phyloP scores from a whole-genome alignment of 2,329 filamentous ascomycete genomes.

The Fusarium napiforme region DNA sequence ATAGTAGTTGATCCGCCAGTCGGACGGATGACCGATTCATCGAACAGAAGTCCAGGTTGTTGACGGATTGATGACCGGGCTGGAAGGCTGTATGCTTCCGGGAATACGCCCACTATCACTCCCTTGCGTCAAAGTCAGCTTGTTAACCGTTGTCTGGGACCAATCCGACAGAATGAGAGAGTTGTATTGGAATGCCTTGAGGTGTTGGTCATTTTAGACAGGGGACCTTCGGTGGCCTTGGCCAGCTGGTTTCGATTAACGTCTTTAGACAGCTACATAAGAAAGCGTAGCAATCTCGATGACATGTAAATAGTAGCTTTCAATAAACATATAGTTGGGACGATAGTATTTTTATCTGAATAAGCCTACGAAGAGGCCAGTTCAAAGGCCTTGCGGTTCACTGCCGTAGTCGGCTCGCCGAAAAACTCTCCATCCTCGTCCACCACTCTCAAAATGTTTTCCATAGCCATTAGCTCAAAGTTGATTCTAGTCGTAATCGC shows the following conservation, averaged over 20 bases:
- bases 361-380: background rate
- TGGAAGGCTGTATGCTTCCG: background rate
- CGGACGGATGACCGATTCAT: background rate
- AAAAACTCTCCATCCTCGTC: conserved; percentile 31
- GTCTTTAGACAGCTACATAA: too few relatives aligned
- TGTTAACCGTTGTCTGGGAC: fast-evolving
- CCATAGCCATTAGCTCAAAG: conserved; percentile 48
- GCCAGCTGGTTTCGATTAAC: fast-evolving
- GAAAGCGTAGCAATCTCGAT: fast-evolving
- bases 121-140: background rate
- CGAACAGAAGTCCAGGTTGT: background rate
- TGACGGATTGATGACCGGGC: background rate
- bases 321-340: fast-evolving
- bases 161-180: fast-evolving
- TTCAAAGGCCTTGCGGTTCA: conserved; percentile 16
- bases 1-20: background rate
- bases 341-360: background rate
- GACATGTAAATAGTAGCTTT: fast-evolving
- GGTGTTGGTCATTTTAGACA: fast-evolving
- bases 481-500: conserved; percentile 53
- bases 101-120: background rate
- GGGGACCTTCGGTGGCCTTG: fast-evolving
- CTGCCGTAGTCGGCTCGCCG: conserved; percentile 24
- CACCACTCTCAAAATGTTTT: conserved; percentile 39
- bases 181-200: fast-evolving